These are phyloP conservation scores for Wickerhamiella infanticola DNA, from an alignment of 1,139 yeast species.

Conservation along the genomic window DNA sequence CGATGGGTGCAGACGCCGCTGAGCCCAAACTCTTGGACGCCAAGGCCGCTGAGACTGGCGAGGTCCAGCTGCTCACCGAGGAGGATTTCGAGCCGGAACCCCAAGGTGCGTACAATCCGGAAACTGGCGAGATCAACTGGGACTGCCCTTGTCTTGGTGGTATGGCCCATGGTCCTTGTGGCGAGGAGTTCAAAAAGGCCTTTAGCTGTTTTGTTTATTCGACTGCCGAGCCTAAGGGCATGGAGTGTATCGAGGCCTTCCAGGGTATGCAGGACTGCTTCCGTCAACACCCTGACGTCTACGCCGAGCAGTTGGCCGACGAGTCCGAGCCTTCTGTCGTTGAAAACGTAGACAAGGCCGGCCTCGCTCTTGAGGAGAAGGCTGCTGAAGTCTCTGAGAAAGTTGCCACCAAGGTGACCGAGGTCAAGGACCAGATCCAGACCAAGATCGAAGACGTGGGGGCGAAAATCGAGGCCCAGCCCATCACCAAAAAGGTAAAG, in stretches of 20 bases:
- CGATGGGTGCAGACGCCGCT: neutral
- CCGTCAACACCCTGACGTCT: conserved; percentile 83
- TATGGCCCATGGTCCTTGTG: conserved; percentile 98
- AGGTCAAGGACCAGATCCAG: conserved; percentile 2
- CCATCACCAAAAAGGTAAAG: neutral
- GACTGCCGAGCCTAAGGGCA: conserved; percentile 91
- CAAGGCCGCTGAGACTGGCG: neutral
- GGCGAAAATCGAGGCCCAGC: neutral
- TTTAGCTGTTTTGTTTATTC: conserved; percentile 93
- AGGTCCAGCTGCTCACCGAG: conserved; percentile 2
- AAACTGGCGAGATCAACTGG: conserved; percentile 99
- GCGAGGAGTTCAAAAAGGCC: conserved; percentile 93
- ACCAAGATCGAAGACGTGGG: neutral
- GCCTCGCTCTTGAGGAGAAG: neutral
- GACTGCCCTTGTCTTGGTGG: conserved; percentile 99
- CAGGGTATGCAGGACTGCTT: conserved; percentile 90
- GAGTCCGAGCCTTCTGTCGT: neutral
- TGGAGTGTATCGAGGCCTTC: conserved; percentile 88
- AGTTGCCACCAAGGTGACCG: conserved; percentile 4
- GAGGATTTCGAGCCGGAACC: conserved; percentile 9
- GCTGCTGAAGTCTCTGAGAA: conserved; percentile 2
- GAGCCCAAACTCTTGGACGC: conserved; percentile 4
- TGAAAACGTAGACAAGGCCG: conserved; percentile 2
- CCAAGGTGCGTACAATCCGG: conserved; percentile 69
- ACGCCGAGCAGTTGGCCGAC: conserved; percentile 78